Evolutionary conservation across 805 yeast genomes (phyloP), one percentile per base, ranked within the genome.

Genomic region (Kodamaea sagamina): DNA sequence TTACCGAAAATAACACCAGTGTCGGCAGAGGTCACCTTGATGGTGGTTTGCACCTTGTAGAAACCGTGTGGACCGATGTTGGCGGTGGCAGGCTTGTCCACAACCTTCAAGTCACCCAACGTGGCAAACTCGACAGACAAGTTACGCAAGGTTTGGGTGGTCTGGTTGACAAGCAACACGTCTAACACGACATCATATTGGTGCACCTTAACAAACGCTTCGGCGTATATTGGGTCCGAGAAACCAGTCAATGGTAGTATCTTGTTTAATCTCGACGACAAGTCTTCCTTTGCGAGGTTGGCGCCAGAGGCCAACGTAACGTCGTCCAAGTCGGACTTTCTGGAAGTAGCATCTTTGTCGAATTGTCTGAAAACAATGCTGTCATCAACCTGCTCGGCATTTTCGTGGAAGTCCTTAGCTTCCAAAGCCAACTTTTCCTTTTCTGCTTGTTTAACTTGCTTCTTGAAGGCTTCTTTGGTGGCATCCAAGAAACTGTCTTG

Each of bases 1-100:
- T 92, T 92, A 61, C 99, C 99, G 62, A 93, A 93, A 40, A 93
- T 88, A 42, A 92, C 97, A 55, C 98, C 99, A 6, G 99, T 90
- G 59, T 95, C 99, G 11, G 98, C 97, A 34, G 96, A 86, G 0
- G 96, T 85, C 35, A 93, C 99, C 67, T 89, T 89, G 52, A 93
- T 79, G 2, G 97, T 90, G 36, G 90, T 81, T 54, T 88, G 90
- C 26, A 87, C 76, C 49, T 86, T 86, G 68, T 88, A 88, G 81
- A 93, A 93, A 15, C 97, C 97, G 67, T 90, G 96, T n/a, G 99
- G 96, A 17, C 96, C 96, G 47, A 93, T 79, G 61, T 92, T 93
- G 31, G 85, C 89, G 11, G 95, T 81, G 2, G 88, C 74, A 36
- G 98, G 96, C 55, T 84, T 84, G 59, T 93, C 98, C 41, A 90